phyloP scores from a whole-genome alignment of 768 basidiomycete genomes.

The Lentinus brumalis region DNA sequence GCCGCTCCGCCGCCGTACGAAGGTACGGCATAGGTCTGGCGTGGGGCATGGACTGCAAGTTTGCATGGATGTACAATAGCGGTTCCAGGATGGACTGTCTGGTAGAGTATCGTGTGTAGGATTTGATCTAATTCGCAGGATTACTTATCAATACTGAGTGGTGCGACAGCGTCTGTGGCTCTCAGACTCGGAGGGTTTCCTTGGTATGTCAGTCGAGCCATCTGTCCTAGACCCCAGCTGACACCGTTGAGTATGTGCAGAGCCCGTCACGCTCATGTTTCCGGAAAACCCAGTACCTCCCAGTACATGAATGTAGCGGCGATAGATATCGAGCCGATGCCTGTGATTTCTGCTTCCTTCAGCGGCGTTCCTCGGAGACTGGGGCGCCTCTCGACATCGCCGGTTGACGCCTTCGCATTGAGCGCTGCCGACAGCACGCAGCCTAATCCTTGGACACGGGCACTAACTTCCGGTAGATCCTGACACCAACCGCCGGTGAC shows the following conservation, averaged over 20 bases:
- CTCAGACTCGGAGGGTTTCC: background rate
- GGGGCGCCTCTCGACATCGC: no score
- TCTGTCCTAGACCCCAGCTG: background rate
- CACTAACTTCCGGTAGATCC: no score
- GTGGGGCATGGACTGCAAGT: background rate
- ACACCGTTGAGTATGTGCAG: background rate
- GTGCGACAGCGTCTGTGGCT: background rate
- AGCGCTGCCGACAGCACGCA: no score
- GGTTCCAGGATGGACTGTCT: background rate
- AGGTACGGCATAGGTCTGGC: background rate
- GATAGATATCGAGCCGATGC: no score
- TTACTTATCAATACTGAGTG: background rate
- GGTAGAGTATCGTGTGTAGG: background rate
- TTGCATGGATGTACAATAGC: background rate
- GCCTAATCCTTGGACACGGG: no score
- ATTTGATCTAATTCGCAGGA: background rate
- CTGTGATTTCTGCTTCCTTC: no score
- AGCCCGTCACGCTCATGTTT: background rate
- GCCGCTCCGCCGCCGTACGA: constrained; percentile 34
- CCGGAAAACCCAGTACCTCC: no score
- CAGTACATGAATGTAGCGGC: no score
- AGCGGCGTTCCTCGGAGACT: no score
- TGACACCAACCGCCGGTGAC: no score
- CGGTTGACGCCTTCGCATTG: no score
- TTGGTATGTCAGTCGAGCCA: background rate